Evolutionary conservation across 2,329 filamentous ascomycete genomes (phyloP).

Genomic region (Alternaria sp.): DNA sequence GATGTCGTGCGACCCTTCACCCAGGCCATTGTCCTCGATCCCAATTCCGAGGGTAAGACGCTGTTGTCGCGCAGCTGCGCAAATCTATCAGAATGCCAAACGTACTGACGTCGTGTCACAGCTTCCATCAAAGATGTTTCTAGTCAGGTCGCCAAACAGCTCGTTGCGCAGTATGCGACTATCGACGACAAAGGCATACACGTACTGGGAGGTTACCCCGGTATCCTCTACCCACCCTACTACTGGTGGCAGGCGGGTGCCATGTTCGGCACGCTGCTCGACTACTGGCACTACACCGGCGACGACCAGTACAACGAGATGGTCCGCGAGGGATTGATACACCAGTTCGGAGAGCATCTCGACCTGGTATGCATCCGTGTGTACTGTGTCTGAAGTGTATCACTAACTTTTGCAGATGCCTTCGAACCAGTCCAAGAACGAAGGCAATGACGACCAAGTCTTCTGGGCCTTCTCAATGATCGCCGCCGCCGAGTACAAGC

Average conservation of each 20-base stretch:
- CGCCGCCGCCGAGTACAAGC: conserved; percentile 63
- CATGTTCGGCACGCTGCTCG: conserved; percentile 74
- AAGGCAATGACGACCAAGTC: conserved; percentile 66
- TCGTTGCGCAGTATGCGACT: conserved; percentile 64
- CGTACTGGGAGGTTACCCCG: conserved; percentile 54
- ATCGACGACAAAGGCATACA: conserved; percentile 57
- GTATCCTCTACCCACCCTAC: conserved; percentile 58
- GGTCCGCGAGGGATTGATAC: conserved; percentile 60
- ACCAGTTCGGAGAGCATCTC: conserved; percentile 43
- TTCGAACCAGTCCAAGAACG: conserved; percentile 48
- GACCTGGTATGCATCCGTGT: conserved; percentile 32
- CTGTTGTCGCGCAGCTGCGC: background rate
- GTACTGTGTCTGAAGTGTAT: too few species aligned
- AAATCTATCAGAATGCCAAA: background rate
- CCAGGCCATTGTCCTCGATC: conserved; percentile 36
- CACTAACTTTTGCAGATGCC: conserved; percentile 39
- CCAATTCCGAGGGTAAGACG: conserved; percentile 30
- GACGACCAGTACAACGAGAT: conserved; percentile 76
- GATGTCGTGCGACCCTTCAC: conserved; percentile 29
- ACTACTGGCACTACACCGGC: conserved; percentile 86
- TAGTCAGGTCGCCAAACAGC: conserved; percentile 55
- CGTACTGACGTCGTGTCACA: conserved; percentile 17
- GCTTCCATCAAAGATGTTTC: conserved; percentile 60
- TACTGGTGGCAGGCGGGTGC: conserved; percentile 79
- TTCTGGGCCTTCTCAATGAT: conserved; percentile 68